Evolutionary conservation across 331 rosid species (phyloP).

Genomic region (Quercus phellos): DNA sequence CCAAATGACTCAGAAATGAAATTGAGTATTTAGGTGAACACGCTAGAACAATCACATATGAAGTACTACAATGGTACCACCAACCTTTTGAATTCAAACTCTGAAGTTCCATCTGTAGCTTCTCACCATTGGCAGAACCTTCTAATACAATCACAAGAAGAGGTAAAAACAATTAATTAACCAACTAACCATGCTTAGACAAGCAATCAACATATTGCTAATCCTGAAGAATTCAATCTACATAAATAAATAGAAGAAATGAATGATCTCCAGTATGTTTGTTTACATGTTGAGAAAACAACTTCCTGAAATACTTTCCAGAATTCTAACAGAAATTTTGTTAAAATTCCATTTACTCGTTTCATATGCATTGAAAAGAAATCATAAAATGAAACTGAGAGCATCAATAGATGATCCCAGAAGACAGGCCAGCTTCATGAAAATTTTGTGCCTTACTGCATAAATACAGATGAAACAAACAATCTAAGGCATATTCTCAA

Average conservation of each 20-base stretch:
- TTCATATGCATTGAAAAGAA: not conserved
- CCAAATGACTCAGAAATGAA: not conserved
- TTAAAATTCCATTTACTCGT: not conserved
- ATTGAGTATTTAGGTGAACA: not conserved
- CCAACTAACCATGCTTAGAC: not conserved
- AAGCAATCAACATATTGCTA: not conserved
- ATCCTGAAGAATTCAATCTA: not conserved
- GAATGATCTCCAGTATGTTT: not conserved
- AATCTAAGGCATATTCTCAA: not conserved
- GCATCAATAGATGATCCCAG: not conserved
- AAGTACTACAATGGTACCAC: constrained; percentile 3
- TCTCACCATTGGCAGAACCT: constrained; percentile 52
- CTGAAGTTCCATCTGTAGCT: constrained; percentile 78
- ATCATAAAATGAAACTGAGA: not conserved
- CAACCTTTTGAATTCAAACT: constrained; percentile 74
- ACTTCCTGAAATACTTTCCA: not conserved
- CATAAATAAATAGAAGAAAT: not conserved
- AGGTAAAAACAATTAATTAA: not conserved
- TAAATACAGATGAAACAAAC: no score
- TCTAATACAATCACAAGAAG: constrained; percentile 25
- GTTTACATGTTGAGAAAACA: not conserved
- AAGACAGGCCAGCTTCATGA: not conserved
- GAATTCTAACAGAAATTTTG: not conserved
- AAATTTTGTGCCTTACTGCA: no score
- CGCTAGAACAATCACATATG: not conserved